A percentile compares a stretch with the other conserved stretches of the same genome.
Evolutionary conservation across 2,329 filamentous ascomycete species (phyloP).

Genomic region (Aspergillus felis): DNA sequence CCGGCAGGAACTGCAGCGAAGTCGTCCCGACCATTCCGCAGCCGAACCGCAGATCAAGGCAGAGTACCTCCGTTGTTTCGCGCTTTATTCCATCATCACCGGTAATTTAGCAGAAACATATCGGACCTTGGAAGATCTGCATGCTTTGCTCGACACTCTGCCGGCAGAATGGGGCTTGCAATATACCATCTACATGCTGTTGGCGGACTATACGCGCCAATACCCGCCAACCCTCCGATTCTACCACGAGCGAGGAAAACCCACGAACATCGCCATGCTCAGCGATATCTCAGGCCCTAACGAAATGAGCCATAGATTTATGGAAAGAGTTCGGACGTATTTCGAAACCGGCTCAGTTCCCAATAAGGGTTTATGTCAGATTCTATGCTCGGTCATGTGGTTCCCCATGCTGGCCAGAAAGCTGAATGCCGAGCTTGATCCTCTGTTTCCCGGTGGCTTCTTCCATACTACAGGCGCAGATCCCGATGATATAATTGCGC

Average conservation of each 20-base stretch:
- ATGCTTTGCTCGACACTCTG: slow-evolving; percentile 10
- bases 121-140: slow-evolving; percentile 5
- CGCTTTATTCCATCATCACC: slow-evolving; percentile 13
- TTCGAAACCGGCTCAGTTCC: not conserved
- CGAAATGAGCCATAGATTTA: slow-evolving; percentile 10
- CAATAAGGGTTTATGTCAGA: slow-evolving; percentile 7
- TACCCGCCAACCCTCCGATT: slow-evolving; percentile 19
- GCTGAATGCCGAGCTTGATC: slow-evolving; percentile 8
- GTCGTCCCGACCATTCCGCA: not conserved
- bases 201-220: slow-evolving; percentile 18
- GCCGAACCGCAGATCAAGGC: slow-evolving; percentile 8
- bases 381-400: slow-evolving; percentile 3
- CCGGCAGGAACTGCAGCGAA: slow-evolving; percentile 11
- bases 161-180: slow-evolving; percentile 21
- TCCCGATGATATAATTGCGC: not conserved
- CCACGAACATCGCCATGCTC: slow-evolving; percentile 10
- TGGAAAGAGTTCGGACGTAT: slow-evolving; percentile 11
- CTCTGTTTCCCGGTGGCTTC: slow-evolving; percentile 2
- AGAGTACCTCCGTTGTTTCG: slow-evolving; percentile 16
- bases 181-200: slow-evolving; percentile 15
- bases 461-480: not conserved
- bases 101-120: slow-evolving; percentile 17
- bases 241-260: slow-evolving; percentile 18
- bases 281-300: slow-evolving; percentile 10
- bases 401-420: slow-evolving; percentile 2